phyloP scores from a whole-genome alignment of 2,329 filamentous ascomycete species.

The Alternaria triticina region DNA sequence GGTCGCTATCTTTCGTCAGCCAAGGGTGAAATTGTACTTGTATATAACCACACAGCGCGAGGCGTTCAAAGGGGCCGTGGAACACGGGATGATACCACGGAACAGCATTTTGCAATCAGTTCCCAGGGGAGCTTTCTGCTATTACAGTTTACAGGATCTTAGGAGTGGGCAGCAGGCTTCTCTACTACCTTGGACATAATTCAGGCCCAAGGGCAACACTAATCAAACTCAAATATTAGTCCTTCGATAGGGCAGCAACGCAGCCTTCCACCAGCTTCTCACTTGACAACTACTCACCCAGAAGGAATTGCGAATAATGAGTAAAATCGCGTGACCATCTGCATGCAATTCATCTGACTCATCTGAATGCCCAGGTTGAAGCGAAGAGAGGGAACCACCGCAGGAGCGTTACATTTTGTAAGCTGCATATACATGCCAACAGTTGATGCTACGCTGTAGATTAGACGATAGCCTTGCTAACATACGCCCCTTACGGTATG shows the following conservation, averaged over 20 bases:
- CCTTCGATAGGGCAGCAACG: neutral
- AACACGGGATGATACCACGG: slow-evolving; percentile 23
- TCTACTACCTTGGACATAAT: neutral
- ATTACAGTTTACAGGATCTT: neutral
- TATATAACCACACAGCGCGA: slow-evolving; percentile 15
- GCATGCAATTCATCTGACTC: slow-evolving; percentile 1
- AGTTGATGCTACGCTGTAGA: neutral
- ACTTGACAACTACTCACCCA: neutral
- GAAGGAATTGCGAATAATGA: neutral
- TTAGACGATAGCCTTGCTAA: slow-evolving; percentile 15
- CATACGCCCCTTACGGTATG: neutral
- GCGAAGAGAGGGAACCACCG: neutral
- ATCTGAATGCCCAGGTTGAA: slow-evolving; percentile 1
- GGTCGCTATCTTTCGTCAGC: neutral
- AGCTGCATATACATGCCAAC: slow-evolving; percentile 4
- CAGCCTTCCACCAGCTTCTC: neutral
- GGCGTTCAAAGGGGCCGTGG: slow-evolving; percentile 8
- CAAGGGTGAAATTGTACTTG: slow-evolving; percentile 4
- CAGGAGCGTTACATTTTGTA: slow-evolving; percentile 1
- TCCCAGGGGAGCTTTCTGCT: neutral
- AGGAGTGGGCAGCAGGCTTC: slow-evolving; percentile 4
- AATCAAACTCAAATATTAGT: neutral
- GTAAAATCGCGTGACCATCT: neutral
- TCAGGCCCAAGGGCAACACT: neutral
- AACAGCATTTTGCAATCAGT: slow-evolving; percentile 8